These are phyloP conservation scores for Paraphaeosphaeria sporulosa DNA, from an alignment of 2,329 filamentous ascomycete species.

Conservation along the genomic window DNA sequence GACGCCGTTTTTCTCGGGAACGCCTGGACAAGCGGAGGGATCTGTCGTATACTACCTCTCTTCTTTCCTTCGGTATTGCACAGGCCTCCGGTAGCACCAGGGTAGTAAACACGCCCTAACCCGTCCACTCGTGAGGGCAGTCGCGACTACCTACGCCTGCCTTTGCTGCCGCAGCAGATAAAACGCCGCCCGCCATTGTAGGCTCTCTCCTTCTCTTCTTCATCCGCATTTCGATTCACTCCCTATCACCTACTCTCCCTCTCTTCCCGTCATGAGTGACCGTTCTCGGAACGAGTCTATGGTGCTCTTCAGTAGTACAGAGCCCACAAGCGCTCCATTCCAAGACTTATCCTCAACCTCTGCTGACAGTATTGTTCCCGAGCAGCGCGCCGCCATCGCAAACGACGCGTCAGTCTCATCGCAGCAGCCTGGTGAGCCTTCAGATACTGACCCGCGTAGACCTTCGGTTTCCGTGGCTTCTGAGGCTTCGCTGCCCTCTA, in stretches of 20 bases:
- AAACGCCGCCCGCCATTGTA: slow-evolving; percentile 4
- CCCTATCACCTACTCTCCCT: not conserved
- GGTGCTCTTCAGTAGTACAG: not conserved
- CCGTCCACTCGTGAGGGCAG: slow-evolving; percentile 2
- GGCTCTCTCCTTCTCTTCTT: slow-evolving; percentile 8
- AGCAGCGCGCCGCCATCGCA: not conserved
- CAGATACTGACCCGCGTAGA: not conserved
- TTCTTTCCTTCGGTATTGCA: slow-evolving; percentile 8
- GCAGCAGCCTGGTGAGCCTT: not conserved
- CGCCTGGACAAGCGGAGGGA: not conserved
- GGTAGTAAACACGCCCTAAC: not conserved
- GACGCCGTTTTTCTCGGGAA: not conserved
- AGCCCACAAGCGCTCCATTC: not conserved
- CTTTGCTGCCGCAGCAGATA: not conserved
- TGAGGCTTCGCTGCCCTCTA: not conserved
- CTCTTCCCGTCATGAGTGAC: not conserved
- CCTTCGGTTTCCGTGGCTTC: not conserved
- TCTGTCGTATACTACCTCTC: not conserved
- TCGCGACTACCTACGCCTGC: slow-evolving; percentile 6
- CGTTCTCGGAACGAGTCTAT: not conserved
- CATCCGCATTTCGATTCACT: slow-evolving; percentile 5
- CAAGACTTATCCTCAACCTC: not conserved
- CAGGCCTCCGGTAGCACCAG: not conserved
- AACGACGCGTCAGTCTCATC: not conserved
- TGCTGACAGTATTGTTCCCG: not conserved